phyloP scores from a whole-genome alignment of 352 stramenopile species.

The Phytophthora constricta region DNA sequence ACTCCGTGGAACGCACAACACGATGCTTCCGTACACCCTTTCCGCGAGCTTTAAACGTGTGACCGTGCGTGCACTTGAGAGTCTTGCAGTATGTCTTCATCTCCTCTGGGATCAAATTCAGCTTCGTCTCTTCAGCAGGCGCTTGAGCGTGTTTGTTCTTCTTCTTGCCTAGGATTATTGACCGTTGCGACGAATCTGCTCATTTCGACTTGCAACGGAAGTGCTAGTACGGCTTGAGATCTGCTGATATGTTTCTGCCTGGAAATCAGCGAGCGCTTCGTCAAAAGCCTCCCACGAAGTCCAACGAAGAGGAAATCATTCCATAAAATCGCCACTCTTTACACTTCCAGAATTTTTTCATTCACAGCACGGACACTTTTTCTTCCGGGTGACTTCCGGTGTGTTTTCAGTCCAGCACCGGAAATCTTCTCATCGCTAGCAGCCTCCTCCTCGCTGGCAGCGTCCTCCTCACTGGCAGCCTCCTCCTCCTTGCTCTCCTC shows the following conservation, averaged over 20 bases:
- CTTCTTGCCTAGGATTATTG: background rate
- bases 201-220: background rate
- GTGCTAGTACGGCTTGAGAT: background rate
- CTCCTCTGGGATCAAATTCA: background rate
- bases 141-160: background rate
- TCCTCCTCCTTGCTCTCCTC: too few species aligned
- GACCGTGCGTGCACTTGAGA: background rate
- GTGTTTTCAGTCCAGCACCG: too few species aligned
- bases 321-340: background rate
- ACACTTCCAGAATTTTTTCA: too few species aligned
- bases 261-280: background rate
- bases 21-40: background rate
- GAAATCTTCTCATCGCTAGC: too few species aligned
- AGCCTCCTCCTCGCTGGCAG: too few species aligned
- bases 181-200: background rate
- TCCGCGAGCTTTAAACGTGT: background rate
- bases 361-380: too few species aligned
- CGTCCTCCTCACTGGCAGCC: too few species aligned
- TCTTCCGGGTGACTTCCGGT: too few species aligned
- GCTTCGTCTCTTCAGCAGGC: background rate
- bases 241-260: background rate
- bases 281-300: background rate
- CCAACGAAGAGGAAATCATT: background rate
- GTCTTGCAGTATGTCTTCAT: background rate
- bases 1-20: background rate